Base-by-base conservation (phyloP, 1,284 basidiomycete genomes). In the Vanrija sp. region DNA sequence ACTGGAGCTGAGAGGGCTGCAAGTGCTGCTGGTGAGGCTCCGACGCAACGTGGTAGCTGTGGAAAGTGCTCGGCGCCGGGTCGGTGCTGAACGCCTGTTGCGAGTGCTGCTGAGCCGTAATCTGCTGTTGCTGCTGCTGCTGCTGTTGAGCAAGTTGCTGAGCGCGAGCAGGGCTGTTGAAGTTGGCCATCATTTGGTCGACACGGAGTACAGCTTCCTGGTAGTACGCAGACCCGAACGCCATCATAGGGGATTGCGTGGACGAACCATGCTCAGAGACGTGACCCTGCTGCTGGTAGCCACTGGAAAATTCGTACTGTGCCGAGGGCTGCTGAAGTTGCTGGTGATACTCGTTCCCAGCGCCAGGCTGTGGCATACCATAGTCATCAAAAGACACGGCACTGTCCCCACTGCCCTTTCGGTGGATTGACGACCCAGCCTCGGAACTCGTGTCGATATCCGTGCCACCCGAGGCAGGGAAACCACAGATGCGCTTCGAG, bases 401-500 rank as follows among this genome's bases (percentile, higher is more conserved):
- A 34, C 34, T 34, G 34, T 34, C 34, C 2, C 34, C 34, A 34
- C 34, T 34, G 14, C 12, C 34, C 34, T 34, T 34, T 8, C 34
- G 34, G 34, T 34, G 34, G 14, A 34, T 34, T 12, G 34, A 34
- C 34, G 34, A 23, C 6, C 29, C 39, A 9, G 28, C 25, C 7
- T 49, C 34, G 18, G 26, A 38, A 6, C 10, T 46, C 3, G 8
- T 9, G 29, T 19, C 21, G 14, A 1, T 25, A 19, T 49, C 39
- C 12, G 26, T 38, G 34, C 6, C 25, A 5, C n/a, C n/a, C 14
- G 34, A 21, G 15, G 26, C 26, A 1, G 73, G 72, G n/a, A 77
- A 52, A 28, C 75, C 75, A 49, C 75, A 77, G 43, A 77, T 76
- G 47, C 64, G 65, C 58, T 71, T 71, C 40, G 66, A 69, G 63